Percentiles rank a stretch among this genome's conserved stretches.
Conservation (phyloP, 2,329 filamentous ascomycete species). For the Fusarium tupiense region DNA sequence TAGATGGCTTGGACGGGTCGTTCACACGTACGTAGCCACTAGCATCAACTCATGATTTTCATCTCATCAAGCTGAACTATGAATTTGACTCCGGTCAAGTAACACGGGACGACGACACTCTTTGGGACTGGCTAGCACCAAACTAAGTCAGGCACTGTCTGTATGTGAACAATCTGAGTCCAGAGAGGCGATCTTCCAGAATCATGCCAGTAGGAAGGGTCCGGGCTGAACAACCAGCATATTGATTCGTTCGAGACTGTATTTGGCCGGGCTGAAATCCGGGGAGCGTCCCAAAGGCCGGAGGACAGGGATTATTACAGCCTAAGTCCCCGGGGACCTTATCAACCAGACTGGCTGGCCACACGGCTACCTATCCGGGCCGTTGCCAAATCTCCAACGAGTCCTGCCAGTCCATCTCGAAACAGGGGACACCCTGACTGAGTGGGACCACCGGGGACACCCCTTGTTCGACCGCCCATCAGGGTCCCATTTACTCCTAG, state of each 20-base stretch:
- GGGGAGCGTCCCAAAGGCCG: conserved; percentile 45
- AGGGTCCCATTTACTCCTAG: conserved; percentile 36
- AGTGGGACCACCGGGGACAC: not conserved
- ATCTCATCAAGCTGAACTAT: conserved; percentile 9
- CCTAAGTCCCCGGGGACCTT: conserved; percentile 43
- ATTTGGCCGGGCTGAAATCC: conserved; percentile 46
- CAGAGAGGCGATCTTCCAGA: conserved; percentile 45
- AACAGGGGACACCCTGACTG: conserved; percentile 24
- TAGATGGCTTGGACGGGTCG: not conserved
- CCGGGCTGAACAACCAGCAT: conserved; percentile 23
- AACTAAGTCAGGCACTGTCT: conserved; percentile 12
- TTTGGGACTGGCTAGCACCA: conserved; percentile 29
- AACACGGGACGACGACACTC: conserved; percentile 21
- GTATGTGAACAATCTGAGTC: conserved; percentile 23
- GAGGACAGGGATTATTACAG: conserved; percentile 41
- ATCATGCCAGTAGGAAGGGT: conserved; percentile 43
- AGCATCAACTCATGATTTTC: conserved; percentile 2
- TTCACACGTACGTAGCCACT: not conserved
- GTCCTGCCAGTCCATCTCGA: conserved; percentile 29
- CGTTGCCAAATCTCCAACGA: conserved; percentile 46
- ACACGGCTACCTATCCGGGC: conserved; percentile 51
- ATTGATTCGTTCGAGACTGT: conserved; percentile 33
- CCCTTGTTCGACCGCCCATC: conserved; percentile 34
- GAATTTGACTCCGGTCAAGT: conserved; percentile 13
- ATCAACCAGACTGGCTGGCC: conserved; percentile 45